phyloP scores from a whole-genome alignment of 768 basidiomycete genomes.

The Clitopilus hobsonii region DNA sequence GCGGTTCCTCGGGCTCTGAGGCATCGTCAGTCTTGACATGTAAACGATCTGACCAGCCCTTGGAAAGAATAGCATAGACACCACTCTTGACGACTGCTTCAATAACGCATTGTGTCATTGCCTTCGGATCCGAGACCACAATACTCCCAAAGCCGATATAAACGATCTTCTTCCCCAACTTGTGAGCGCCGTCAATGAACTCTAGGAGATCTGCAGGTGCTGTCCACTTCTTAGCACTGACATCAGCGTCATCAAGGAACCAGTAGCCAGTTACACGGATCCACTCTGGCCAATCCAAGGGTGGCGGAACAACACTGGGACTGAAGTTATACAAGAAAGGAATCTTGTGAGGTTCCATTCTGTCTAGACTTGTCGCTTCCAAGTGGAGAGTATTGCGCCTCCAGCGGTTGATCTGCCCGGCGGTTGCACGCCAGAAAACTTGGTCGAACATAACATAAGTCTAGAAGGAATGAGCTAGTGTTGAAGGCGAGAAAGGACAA shows the following conservation, averaged over 20 bases:
- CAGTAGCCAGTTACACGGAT: slow-evolving; percentile 95
- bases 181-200: slow-evolving; percentile 80
- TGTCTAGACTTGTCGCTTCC: slow-evolving; percentile 82
- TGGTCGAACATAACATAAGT: slow-evolving; percentile 97
- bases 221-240: slow-evolving; percentile 83
- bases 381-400: slow-evolving; percentile 72
- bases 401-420: slow-evolving; percentile 95
- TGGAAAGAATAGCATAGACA: slow-evolving; percentile 90
- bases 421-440: slow-evolving; percentile 93
- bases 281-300: slow-evolving; percentile 99
- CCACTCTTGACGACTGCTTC: slow-evolving; percentile 85
- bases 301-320: slow-evolving; percentile 84
- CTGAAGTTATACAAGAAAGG: slow-evolving; percentile 99
- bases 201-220: slow-evolving; percentile 75
- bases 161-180: slow-evolving; percentile 80
- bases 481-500: neutral
- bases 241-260: slow-evolving; percentile 93
- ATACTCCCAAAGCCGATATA: slow-evolving; percentile 99
- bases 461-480: slow-evolving; percentile 28
- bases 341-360: slow-evolving; percentile 95
- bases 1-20: slow-evolving; percentile 59
- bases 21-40: slow-evolving; percentile 58
- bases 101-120: slow-evolving; percentile 88
- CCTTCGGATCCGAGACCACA: slow-evolving; percentile 90
- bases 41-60: slow-evolving; percentile 96